These are phyloP conservation scores for Vitellaria paradoxa DNA, from an alignment of 179 eudicot genomes.

Conservation along the genomic window DNA sequence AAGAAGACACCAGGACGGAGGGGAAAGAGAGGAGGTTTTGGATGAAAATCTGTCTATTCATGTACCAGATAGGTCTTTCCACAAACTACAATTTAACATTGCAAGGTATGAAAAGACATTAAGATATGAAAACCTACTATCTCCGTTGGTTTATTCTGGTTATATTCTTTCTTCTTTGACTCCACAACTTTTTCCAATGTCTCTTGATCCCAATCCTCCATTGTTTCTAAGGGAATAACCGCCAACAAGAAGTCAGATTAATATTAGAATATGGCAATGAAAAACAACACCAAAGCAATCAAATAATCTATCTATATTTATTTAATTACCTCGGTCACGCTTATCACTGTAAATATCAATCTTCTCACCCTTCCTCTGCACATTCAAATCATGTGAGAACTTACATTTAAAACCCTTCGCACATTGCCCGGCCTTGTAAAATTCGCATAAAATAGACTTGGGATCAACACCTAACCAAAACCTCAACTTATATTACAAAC, in stretches of 20 bases:
- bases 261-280: neutral
- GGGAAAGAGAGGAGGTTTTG: neutral
- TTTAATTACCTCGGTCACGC: constrained; percentile 72
- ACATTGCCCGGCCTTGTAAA: constrained; percentile 90
- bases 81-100: neutral
- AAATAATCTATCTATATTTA: neutral
- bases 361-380: constrained; percentile 97
- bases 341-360: constrained; percentile 78
- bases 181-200: constrained; percentile 80
- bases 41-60: neutral
- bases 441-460: constrained; percentile 86
- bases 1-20: too few species aligned
- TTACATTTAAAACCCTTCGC: constrained; percentile 93
- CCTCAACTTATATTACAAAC: neutral
- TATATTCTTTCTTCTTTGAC: constrained; percentile 82
- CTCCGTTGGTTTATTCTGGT: constrained; percentile 90
- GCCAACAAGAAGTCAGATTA: neutral
- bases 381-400: constrained; percentile 90
- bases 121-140: constrained; percentile 49
- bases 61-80: too few species aligned
- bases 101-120: neutral
- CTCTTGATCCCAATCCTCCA: constrained; percentile 97
- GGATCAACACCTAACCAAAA: constrained; percentile 85
- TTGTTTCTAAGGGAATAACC: constrained; percentile 40
- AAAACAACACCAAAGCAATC: neutral